Base-by-base conservation (phyloP, 2,329 filamentous ascomycete species). In the Pyrenophora teres region DNA sequence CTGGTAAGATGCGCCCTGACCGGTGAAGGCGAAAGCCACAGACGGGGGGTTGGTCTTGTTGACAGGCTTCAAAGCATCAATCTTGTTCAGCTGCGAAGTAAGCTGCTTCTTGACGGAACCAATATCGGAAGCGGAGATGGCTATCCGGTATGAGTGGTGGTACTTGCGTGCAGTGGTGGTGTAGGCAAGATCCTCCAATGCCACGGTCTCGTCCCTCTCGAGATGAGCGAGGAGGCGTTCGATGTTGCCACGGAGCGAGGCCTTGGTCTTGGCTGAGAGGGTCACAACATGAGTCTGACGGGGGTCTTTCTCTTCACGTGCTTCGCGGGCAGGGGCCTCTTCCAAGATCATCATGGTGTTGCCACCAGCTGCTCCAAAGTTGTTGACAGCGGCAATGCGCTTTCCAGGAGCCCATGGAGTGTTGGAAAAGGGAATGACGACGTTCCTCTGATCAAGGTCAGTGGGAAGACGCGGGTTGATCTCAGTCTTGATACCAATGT, bases 391-490 rank as follows among this genome's bases (percentile, higher is more conserved):
- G 9, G 27, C n/a, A 8, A 31, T 50, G 3, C 54, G 42, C 48
- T 48, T 47, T 59, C 59, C 32, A 65, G 43, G 41, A 65, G 13
- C 42, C 55, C 55, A 57, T 2, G 47, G 12, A 1, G 31, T 66
- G 46, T 46, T 30, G 15, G 36, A 21, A 2, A 33, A 27, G 2
- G 46, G 5, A 59, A 88, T 86, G 60, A 81, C 79, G 35, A 87
- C 78, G 33, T 84, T 83, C 30, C 84, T 78, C 13, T 80, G 74
- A 0, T 76, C 74, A 0, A 87, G 70, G 55, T 87, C 82, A 19
- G 74, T 74, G 0, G 84, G 83, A 61, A 86, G 85, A 1, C 74
- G 79, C 59, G 79, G 79, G 70, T 87, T 87, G 57, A 87, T 83
- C 54, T 78, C 76, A 2, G 74, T 78, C 72, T 88, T 30, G 27